Evolutionary conservation across 176 grass and related monocot genomes (phyloP).

Genomic region (Lolium multiflorum): DNA sequence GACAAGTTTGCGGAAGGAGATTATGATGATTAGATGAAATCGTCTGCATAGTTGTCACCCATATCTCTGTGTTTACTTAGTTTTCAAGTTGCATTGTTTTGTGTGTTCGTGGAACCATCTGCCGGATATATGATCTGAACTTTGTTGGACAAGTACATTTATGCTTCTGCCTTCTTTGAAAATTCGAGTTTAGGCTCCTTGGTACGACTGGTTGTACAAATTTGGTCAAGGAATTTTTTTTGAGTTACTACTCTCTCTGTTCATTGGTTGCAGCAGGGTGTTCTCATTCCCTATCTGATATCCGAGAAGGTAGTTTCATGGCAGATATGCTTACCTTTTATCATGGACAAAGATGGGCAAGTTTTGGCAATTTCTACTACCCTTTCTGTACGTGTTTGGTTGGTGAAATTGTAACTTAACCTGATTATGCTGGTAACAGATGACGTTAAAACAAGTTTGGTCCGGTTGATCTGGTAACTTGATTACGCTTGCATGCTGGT

Average conservation of each 20-base stretch:
- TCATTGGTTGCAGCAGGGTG: neutral
- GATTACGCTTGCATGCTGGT: no score
- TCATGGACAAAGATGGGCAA: no score
- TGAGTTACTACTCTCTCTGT: neutral
- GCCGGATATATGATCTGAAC: constrained; percentile 6
- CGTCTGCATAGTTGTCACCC: neutral
- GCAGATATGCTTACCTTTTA: no score
- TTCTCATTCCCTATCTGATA: no score
- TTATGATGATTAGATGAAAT: constrained; percentile 58
- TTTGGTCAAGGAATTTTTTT: neutral
- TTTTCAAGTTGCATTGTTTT: neutral
- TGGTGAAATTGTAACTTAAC: no score
- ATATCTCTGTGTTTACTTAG: neutral
- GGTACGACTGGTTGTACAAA: neutral
- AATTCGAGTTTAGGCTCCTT: neutral
- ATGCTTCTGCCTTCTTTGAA: neutral
- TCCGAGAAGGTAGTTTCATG: no score
- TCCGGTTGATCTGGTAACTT: no score
- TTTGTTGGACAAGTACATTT: neutral
- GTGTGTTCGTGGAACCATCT: constrained; percentile 4
- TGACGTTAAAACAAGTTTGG: no score
- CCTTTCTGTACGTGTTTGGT: no score
- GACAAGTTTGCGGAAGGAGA: constrained; percentile 70
- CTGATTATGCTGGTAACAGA: no score
- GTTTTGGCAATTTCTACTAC: no score